A percentile compares a stretch with the other conserved stretches of the same genome.
Evolutionary conservation across 2,329 filamentous ascomycete species (phyloP).

Genomic region (Lachnum nothofagi): DNA sequence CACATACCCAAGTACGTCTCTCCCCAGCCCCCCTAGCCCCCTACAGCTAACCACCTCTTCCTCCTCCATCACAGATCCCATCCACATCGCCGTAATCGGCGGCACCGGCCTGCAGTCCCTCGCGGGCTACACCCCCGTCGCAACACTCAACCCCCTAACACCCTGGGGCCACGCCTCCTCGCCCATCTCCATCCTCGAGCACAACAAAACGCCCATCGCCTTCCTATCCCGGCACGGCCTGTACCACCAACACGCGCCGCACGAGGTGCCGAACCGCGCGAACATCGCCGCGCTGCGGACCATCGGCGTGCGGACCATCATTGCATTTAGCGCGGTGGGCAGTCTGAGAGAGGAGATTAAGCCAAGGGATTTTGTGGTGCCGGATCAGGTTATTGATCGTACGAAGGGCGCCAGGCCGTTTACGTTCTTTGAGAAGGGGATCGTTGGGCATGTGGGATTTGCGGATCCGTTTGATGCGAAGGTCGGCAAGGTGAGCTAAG

Average conservation of each 20-base stretch:
- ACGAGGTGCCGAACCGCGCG: conserved; percentile 89
- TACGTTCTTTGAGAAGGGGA: conserved; percentile 89
- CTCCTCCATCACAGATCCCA: conserved; percentile 46
- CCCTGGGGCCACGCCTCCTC: conserved; percentile 81
- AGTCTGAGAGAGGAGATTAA: conserved; percentile 87
- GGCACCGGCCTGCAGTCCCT: conserved; percentile 89
- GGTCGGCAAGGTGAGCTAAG: conserved; percentile 50
- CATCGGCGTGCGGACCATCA: conserved; percentile 82
- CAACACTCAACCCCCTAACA: conserved; percentile 68
- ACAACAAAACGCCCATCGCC: conserved; percentile 75
- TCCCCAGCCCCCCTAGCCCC: neutral
- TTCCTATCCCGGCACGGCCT: conserved; percentile 91
- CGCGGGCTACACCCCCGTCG: conserved; percentile 79
- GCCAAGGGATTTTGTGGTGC: conserved; percentile 93
- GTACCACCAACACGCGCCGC: conserved; percentile 83
- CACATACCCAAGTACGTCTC: conserved; percentile 21
- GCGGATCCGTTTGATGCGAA: conserved; percentile 87
- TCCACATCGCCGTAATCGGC: conserved; percentile 84
- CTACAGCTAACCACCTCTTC: conserved; percentile 1
- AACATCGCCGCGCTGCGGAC: conserved; percentile 96
- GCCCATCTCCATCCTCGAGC: conserved; percentile 80
- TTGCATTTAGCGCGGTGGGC: conserved; percentile 93
- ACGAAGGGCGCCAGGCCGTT: conserved; percentile 82
- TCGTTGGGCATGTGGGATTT: conserved; percentile 92
- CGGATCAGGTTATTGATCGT: conserved; percentile 94